These are phyloP conservation scores for Microbotryum intermedium DNA, from an alignment of 1,284 basidiomycete species.

Conservation along the genomic window DNA sequence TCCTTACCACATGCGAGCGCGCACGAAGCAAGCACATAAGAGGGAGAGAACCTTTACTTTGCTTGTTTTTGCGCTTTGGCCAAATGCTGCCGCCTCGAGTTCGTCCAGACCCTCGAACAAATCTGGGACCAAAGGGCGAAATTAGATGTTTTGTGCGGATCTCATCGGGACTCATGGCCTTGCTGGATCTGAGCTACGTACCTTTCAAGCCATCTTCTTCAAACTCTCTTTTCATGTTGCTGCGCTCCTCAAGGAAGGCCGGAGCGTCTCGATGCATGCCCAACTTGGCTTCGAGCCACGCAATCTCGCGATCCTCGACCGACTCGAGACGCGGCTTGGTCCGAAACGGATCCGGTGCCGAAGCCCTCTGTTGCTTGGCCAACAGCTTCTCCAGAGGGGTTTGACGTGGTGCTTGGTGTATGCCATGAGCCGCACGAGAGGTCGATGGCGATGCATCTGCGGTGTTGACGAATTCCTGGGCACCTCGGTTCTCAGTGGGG, in stretches of 20 bases:
- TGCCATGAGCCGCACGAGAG: neutral
- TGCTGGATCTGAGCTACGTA: slow-evolving; percentile 42
- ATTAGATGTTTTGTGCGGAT: slow-evolving; percentile 8
- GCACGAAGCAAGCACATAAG: slow-evolving; percentile 2
- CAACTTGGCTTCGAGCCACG: slow-evolving; percentile 63
- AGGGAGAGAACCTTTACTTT: slow-evolving; percentile 27
- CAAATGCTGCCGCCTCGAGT: slow-evolving; percentile 42
- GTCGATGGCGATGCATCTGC: neutral
- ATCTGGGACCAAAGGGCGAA: slow-evolving; percentile 10
- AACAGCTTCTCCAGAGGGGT: slow-evolving; percentile 26
- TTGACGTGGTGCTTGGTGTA: slow-evolving; percentile 1
- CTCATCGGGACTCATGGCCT: neutral
- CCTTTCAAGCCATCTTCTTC: slow-evolving; percentile 51
- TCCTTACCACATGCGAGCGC: neutral
- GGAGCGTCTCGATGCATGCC: slow-evolving; percentile 37
- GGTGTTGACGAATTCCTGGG: too few relatives aligned
- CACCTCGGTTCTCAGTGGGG: too few relatives aligned
- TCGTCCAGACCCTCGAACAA: slow-evolving; percentile 47
- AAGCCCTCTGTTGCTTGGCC: slow-evolving; percentile 31
- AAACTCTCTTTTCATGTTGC: slow-evolving; percentile 43
- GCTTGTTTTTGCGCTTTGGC: slow-evolving; percentile 17
- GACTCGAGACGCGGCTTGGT: slow-evolving; percentile 45
- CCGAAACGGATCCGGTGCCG: slow-evolving; percentile 19
- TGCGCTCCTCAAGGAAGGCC: slow-evolving; percentile 36
- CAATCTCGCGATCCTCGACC: slow-evolving; percentile 67